These are phyloP conservation scores for Elongisporangium anandrum DNA, from an alignment of 352 stramenopile species.

Conservation along the genomic window DNA sequence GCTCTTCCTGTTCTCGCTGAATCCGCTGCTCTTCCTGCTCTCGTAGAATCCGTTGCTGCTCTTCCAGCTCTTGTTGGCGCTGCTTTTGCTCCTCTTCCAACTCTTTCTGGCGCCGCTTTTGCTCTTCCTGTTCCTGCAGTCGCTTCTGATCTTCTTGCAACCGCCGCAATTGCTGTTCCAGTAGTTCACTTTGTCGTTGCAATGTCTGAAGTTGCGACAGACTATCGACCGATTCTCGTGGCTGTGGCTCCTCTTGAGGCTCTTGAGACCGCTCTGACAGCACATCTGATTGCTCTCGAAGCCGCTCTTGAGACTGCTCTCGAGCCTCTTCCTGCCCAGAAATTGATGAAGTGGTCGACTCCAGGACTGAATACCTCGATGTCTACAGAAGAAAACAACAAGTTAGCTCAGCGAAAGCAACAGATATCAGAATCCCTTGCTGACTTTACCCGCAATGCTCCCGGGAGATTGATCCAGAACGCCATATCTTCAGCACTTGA, in stretches of 20 bases:
- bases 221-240: neutral
- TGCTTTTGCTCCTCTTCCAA: neutral
- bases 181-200: neutral
- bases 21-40: neutral
- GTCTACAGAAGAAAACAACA: neutral
- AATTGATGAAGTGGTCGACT: neutral
- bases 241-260: neutral
- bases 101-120: neutral
- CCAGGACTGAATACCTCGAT: neutral
- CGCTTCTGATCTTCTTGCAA: neutral
- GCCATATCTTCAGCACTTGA: neutral
- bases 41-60: neutral
- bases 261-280: neutral
- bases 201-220: neutral
- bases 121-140: neutral
- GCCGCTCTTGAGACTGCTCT: too few relatives aligned
- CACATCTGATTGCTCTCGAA: neutral
- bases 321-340: neutral
- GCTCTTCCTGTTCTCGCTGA: neutral
- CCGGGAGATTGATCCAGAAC: neutral
- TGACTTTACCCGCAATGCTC: neutral
- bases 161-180: neutral
- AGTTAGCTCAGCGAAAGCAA: neutral
- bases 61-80: neutral
- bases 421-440: neutral